Conservation (phyloP, 1,139 yeast species). For the Yamadazyma triangularis region DNA sequence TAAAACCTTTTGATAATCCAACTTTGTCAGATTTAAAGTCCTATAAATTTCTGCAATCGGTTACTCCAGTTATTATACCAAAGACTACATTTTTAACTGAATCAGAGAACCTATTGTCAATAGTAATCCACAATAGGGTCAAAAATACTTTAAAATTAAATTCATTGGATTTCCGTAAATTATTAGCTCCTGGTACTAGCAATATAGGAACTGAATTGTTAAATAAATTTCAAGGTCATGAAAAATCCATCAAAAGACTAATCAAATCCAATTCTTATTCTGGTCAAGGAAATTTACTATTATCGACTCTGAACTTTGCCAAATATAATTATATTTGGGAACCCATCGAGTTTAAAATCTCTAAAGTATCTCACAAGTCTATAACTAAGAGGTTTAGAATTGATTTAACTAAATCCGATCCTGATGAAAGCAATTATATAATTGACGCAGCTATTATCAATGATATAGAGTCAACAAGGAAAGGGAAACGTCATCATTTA, state of each 20-base stretch:
- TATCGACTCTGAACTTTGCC: conserved; percentile 40
- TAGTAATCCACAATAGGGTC: conserved; percentile 36
- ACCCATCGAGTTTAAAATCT: conserved; percentile 30
- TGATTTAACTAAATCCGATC: conserved; percentile 12
- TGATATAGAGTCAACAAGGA: conserved; percentile 20
- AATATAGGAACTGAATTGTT: conserved; percentile 16
- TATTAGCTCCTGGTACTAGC: conserved; percentile 3
- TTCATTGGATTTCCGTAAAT: conserved; percentile 14
- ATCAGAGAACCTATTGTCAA: conserved; percentile 7
- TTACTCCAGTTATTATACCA: conserved; percentile 23
- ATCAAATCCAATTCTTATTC: conserved; percentile 59
- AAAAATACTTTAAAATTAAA: conserved; percentile 33
- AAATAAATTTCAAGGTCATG: conserved; percentile 76
- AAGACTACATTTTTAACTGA: conserved; percentile 15
- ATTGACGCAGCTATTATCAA: conserved; percentile 31
- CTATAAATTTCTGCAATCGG: neutral
- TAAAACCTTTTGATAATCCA: conserved; percentile 1
- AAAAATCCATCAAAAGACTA: conserved; percentile 68
- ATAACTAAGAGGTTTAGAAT: conserved; percentile 33
- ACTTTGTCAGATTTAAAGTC: conserved; percentile 11
- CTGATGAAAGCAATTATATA: conserved; percentile 15
- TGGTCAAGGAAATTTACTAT: conserved; percentile 22
- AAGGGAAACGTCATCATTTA: conserved; percentile 30
- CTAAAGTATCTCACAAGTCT: conserved; percentile 18
- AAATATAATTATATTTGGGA: conserved; percentile 67